Evolutionary conservation across 2,329 filamentous ascomycete genomes (phyloP), one percentile per base, ranked within the genome.

Genomic region (Pyrenochaeta sp.): DNA sequence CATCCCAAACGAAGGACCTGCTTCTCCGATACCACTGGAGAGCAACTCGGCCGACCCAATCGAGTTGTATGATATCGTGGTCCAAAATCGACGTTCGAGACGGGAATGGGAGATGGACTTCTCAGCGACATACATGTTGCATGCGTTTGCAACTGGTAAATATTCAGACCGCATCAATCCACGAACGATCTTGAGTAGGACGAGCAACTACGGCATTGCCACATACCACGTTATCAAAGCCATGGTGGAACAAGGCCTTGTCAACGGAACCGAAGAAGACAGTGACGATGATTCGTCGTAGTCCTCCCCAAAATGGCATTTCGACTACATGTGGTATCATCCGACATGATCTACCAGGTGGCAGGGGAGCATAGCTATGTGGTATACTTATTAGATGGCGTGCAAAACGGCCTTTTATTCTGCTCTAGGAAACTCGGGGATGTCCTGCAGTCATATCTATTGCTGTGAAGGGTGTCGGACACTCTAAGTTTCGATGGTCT

Each of bases 41-140:
- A 27, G 18, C 4, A 29, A 41, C 18, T 41, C 42, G 2, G 47
- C 32, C 4, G 43, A 55, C 24, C 21, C 51, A 6, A 24, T 57
- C 14, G 42, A 44, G 22, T 14, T 44, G 3, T 58, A 58, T 14
- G 49, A 56, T 2, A 30, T 19, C 6, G 35, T 48, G 7, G 40
- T 54, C 7, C 8, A 30, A 26, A 52, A 53, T 13, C 27, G 43
- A 1, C 28, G 49, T 8, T 20, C 14, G 14, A 40, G 44, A 10
- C 29, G 29, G 13, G 54, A 55, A 2, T 58, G 54, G 44, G 54
- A 57, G 20, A 48, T 51, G 48, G 52, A 61, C 32, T 53, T 58
- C 17, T 47, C 41, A 0, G 20, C 37, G 3, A 48, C 48, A 2
- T 60, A 58, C 24, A 30, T 56, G 48, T 20, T 61, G 35, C 54